These are phyloP conservation scores for Cercophora newfieldiana DNA, from an alignment of 495 filamentous ascomycete species.

Conservation along the genomic window DNA sequence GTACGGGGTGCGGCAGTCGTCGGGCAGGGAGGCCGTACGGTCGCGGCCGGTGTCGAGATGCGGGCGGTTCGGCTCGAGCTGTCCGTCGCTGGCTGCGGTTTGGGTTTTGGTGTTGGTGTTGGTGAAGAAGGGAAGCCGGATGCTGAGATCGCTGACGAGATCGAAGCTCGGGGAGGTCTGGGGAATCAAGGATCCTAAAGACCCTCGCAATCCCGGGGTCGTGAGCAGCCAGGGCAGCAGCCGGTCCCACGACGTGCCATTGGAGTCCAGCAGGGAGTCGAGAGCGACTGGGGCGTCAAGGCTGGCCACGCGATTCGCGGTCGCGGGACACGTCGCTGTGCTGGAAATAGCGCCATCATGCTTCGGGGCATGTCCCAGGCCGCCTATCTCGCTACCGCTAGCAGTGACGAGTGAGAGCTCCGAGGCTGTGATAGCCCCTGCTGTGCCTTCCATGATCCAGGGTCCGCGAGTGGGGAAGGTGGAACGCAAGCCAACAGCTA, in stretches of 20 bases:
- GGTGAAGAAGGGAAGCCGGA: slow-evolving; percentile 28
- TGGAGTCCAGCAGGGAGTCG: slow-evolving; percentile 10
- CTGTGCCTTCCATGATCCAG: background rate
- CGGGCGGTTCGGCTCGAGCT: background rate
- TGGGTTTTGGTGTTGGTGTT: slow-evolving; percentile 13
- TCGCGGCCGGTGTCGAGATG: background rate
- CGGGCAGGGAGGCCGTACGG: background rate
- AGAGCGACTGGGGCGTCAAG: slow-evolving; percentile 21
- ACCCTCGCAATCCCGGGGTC: slow-evolving; percentile 15
- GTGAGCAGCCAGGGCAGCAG: slow-evolving; percentile 22
- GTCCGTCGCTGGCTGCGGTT: slow-evolving; percentile 7
- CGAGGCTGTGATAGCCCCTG: slow-evolving; percentile 17
- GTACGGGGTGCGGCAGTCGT: slow-evolving; percentile 18
- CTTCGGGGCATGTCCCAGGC: slow-evolving; percentile 16
- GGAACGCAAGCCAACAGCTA: slow-evolving; percentile 1
- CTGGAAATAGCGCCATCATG: slow-evolving; percentile 23
- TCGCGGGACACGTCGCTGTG: slow-evolving; percentile 17
- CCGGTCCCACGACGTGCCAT: slow-evolving; percentile 23
- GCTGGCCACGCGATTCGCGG: slow-evolving; percentile 21
- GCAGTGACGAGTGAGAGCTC: slow-evolving; percentile 10
- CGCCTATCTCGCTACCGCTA: slow-evolving; percentile 30
- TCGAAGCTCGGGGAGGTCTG: slow-evolving; percentile 26
- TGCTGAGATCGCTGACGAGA: slow-evolving; percentile 23
- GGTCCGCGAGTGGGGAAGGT: slow-evolving; percentile 5
- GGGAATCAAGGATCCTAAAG: slow-evolving; percentile 26